These are phyloP conservation scores for Boletus pseudo-olivaceus DNA, from an alignment of 768 basidiomycete genomes.

Conservation along the genomic window DNA sequence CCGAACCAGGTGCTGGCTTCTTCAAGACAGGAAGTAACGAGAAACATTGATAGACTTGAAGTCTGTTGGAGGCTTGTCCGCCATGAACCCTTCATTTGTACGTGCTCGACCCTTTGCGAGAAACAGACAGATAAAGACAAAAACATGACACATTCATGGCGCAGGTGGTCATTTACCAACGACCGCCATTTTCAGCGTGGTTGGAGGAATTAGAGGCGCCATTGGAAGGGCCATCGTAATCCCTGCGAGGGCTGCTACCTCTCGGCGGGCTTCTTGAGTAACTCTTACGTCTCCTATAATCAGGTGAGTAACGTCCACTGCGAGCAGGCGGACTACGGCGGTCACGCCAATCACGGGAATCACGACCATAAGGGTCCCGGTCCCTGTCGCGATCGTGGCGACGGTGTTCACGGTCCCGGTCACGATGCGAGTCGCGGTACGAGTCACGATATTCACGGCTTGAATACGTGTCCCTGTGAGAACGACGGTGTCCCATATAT, in stretches of 20 bases:
- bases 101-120: slow-evolving; percentile 41
- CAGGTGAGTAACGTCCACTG: slow-evolving; percentile 70
- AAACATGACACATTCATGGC: slow-evolving; percentile 23
- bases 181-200: slow-evolving; percentile 43
- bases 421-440: slow-evolving; percentile 43
- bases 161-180: slow-evolving; percentile 52
- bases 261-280: slow-evolving; percentile 79
- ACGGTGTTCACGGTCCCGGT: slow-evolving; percentile 44
- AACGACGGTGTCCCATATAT: slow-evolving; percentile 90
- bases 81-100: slow-evolving; percentile 42
- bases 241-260: slow-evolving; percentile 57
- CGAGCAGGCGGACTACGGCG: slow-evolving; percentile 71
- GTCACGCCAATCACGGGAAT: slow-evolving; percentile 75
- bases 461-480: slow-evolving; percentile 43
- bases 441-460: slow-evolving; percentile 45
- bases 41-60: slow-evolving; percentile 51
- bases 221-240: slow-evolving; percentile 44
- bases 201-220: slow-evolving; percentile 35
- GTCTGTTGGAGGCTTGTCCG: slow-evolving; percentile 34
- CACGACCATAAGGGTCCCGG: slow-evolving; percentile 64
- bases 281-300: slow-evolving; percentile 70
- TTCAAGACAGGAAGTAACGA: slow-evolving; percentile 48
- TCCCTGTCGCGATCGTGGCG: slow-evolving; percentile 46
- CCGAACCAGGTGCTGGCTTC: slow-evolving; percentile 47
- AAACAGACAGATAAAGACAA: slow-evolving; percentile 27